Evolutionary conservation across 148 eudicot species (phyloP), one percentile per base, ranked within the genome.

Genomic region (Rhododendron molle): DNA sequence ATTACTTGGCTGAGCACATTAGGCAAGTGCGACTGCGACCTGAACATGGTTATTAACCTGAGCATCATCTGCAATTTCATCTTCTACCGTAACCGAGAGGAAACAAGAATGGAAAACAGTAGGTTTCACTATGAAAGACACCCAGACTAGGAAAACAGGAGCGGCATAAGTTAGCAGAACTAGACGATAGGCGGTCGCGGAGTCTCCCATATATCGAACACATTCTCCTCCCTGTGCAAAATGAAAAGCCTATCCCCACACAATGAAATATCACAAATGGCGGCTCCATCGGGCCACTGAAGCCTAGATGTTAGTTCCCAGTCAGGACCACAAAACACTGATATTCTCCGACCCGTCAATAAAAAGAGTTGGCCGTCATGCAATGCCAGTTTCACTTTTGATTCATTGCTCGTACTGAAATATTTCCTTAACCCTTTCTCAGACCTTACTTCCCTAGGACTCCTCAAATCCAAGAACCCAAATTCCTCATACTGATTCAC

Each of bases 121-220:
- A 46, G 49, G 49, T 8, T 46, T 46, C 49, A 9, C 9, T 7
- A 46, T 46, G 49, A 10, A 46, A 10, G 56, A 14, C 15, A 52
- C 18, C 56, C 56, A 13, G 56, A 12, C 56, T 50, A 11, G 56
- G 56, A 50, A 50, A 50, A 50, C 15, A 50, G 0, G 56, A 14
- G 15, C 0, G 2, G 56, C 60, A 54, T 54, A 54, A 54, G 60
- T 54, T 3, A 54, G 60, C 21, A 0, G 21, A 60, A 60, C 26
- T 60, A 60, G 67, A 60, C 0, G 32, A 88, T 81, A 8, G 89
- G 90, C 32, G 91, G 87, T 36, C 93, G 90, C 28, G 92, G 92
- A 11, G 94, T 90, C 87, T 93, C 96, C 96, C 96, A 95, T 15
- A 93, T 88, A 86, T 93, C 98, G 81, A 95, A 93, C 74, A 93